A percentile compares a stretch with the other conserved stretches of the same genome.
phyloP scores from a whole-genome alignment of 2,329 filamentous ascomycete species.

The Ophiostoma perfectum region DNA sequence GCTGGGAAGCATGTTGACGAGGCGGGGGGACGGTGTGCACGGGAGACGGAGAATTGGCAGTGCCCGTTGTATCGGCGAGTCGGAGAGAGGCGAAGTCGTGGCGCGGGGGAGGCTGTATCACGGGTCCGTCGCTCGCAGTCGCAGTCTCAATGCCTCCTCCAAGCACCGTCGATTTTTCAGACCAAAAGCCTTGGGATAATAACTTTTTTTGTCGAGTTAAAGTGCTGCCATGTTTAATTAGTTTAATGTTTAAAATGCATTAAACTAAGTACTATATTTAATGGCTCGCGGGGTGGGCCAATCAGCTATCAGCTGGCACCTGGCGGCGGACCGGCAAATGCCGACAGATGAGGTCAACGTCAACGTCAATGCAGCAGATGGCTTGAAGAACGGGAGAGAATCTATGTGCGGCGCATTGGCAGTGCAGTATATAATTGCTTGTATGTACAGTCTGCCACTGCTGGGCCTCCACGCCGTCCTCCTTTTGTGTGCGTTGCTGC shows the following conservation, averaged over 20 bases:
- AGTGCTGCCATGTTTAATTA: background rate
- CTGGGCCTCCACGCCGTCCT: background rate
- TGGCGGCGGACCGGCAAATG: background rate
- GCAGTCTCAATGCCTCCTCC: constrained; percentile 3
- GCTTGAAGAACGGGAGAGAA: too few relatives aligned
- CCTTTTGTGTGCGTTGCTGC: background rate
- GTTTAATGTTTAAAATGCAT: background rate
- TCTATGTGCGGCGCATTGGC: too few relatives aligned
- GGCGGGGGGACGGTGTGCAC: background rate
- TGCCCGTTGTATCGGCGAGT: background rate
- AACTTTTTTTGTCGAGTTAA: constrained; percentile 7
- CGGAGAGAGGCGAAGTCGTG: background rate
- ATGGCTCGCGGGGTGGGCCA: constrained; percentile 4
- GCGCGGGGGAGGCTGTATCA: background rate
- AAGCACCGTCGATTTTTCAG: background rate
- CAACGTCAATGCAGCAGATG: too few relatives aligned
- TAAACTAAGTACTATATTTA: constrained; percentile 3
- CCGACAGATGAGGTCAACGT: background rate
- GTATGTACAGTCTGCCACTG: background rate
- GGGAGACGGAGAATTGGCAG: background rate
- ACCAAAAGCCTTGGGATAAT: background rate
- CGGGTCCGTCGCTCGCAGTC: constrained; percentile 6
- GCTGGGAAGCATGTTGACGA: constrained; percentile 48
- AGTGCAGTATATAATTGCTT: background rate
- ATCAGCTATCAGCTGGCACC: constrained; percentile 13